These are phyloP conservation scores for Pyracantha coccinea DNA, from an alignment of 331 rosid genomes.

Conservation along the genomic window DNA sequence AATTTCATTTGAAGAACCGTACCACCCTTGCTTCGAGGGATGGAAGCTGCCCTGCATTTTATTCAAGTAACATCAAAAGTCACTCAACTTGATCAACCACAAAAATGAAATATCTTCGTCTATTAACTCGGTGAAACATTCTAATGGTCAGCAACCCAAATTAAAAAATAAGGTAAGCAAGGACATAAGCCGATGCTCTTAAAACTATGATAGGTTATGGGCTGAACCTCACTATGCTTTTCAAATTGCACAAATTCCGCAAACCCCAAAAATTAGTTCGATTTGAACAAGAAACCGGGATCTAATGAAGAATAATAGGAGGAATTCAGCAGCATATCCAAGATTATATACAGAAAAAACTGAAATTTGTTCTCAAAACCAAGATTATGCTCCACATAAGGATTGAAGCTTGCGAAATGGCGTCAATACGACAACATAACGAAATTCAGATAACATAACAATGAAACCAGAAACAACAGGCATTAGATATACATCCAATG, in stretches of 20 bases:
- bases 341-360: background rate
- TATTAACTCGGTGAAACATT: background rate
- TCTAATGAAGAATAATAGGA: background rate
- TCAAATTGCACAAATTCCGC: background rate
- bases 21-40: constrained; percentile 48
- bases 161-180: background rate
- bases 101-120: background rate
- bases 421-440: background rate
- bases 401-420: background rate
- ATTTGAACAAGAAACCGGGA: background rate
- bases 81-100: background rate
- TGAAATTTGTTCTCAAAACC: too few relatives aligned
- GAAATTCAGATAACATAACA: background rate
- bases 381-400: background rate
- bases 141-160: background rate
- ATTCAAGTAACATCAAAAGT: background rate
- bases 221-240: background rate
- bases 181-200: background rate
- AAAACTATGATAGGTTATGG: background rate
- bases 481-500: background rate
- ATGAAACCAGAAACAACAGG: background rate
- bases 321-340: background rate
- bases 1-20: constrained; percentile 58
- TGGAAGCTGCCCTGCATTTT: constrained; percentile 64
- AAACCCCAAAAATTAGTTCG: background rate